Percentiles rank a stretch among this genome's conserved stretches.
Conservation (phyloP, 2,329 filamentous ascomycete species). For the Stachybotrys chartarum region DNA sequence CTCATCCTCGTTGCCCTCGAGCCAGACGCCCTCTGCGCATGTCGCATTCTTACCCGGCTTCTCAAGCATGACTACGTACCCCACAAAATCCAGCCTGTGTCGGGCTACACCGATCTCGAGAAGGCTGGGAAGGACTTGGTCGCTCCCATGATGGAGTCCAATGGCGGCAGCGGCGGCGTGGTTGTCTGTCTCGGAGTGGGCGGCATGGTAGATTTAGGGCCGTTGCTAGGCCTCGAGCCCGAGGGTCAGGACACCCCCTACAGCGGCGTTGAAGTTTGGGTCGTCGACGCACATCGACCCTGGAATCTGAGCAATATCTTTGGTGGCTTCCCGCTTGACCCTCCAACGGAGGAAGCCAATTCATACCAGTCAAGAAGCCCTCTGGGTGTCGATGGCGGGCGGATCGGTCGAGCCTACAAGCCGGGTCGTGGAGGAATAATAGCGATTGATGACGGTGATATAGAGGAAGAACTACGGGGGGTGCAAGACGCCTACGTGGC, state of each 20-base stretch:
- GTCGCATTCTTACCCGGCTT: constrained; percentile 86
- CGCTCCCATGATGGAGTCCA: constrained; percentile 74
- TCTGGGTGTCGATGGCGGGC: constrained; percentile 64
- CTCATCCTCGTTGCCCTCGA: constrained; percentile 89
- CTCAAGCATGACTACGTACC: constrained; percentile 96
- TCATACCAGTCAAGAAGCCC: constrained; percentile 46
- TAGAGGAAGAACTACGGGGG: constrained; percentile 68
- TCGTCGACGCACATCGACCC: constrained; percentile 82
- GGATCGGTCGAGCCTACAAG: constrained; percentile 63
- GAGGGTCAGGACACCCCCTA: constrained; percentile 62
- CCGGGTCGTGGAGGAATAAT: constrained; percentile 81
- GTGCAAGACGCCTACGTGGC: constrained; percentile 80
- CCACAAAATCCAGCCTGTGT: constrained; percentile 93
- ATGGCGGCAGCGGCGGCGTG: constrained; percentile 79
- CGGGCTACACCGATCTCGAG: constrained; percentile 84
- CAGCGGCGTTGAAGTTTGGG: constrained; percentile 89
- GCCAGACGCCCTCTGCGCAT: constrained; percentile 91
- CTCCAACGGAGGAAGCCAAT: constrained; percentile 38
- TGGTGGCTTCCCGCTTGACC: constrained; percentile 58
- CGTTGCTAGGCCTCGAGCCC: constrained; percentile 62
- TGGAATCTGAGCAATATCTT: constrained; percentile 96
- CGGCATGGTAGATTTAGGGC: constrained; percentile 80
- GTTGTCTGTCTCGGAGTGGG: constrained; percentile 91
- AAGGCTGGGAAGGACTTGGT: constrained; percentile 74
- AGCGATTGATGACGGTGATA: constrained; percentile 93